A percentile compares a stretch with the other conserved stretches of the same genome.
Conservation (phyloP, 164 flowering plant species). For the Litsea cubeba region DNA sequence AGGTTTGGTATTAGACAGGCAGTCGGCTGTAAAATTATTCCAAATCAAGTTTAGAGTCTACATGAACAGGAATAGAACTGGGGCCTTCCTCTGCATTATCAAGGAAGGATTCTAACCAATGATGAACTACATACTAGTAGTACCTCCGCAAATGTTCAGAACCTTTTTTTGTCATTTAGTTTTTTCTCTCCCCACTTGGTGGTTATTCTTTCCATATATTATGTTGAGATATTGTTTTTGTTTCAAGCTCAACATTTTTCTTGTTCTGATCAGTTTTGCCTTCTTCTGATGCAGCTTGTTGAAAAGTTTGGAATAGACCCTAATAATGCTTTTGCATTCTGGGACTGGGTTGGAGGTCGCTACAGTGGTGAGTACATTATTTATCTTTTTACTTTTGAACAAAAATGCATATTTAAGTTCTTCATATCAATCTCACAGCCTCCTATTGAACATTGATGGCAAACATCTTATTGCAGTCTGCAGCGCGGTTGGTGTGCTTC, state of each 20-base stretch:
- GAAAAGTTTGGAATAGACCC: constrained; percentile 94
- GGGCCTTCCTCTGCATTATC: too few relatives aligned
- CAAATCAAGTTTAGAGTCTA: too few relatives aligned
- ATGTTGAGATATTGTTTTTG: background rate
- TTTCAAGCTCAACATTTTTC: background rate
- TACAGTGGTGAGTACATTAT: constrained; percentile 68
- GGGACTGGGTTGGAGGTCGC: constrained; percentile 97
- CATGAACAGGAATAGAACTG: too few relatives aligned
- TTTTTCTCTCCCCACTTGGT: too few relatives aligned
- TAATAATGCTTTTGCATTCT: constrained; percentile 94
- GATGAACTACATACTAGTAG: too few relatives aligned
- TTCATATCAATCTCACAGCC: background rate
- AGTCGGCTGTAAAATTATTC: too few relatives aligned
- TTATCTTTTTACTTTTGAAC: background rate
- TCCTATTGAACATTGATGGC: constrained; percentile 2
- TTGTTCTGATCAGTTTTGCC: background rate
- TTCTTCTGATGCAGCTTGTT: constrained; percentile 56
- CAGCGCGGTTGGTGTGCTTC: constrained; percentile 97
- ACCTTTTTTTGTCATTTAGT: too few relatives aligned
- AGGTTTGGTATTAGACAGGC: too few relatives aligned
- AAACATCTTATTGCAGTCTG: constrained; percentile 62
- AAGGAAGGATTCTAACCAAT: too few relatives aligned
- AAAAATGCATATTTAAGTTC: background rate
- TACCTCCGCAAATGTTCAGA: too few relatives aligned
- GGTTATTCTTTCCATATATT: too few relatives aligned